Evolutionary conservation across 2,329 filamentous ascomycete species (phyloP), one percentile per base, ranked within the genome.

Genomic region (Alternaria ventricosa): DNA sequence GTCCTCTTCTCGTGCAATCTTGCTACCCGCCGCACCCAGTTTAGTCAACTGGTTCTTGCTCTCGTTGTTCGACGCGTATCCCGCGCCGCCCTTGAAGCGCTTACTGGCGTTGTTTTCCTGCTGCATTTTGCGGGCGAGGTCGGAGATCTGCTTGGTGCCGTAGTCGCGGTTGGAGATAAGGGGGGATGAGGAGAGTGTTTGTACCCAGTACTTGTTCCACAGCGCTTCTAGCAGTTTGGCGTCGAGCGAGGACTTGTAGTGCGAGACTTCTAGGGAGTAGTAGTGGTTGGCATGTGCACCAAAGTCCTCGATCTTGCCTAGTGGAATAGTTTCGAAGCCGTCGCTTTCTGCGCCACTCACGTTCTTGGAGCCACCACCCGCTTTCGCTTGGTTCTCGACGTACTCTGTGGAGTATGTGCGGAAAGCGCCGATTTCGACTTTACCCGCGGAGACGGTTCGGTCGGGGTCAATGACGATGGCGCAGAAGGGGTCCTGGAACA

Each of bases 201-300:
- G 92, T 33, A 97, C 94, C 96, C 94, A 97, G 85, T 99, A 99
- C 81, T 98, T 98, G 84, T 97, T 97, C 96, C 96, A 98, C 28
- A 99, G 85, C 55, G 93, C 87, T 75, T 96, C 93, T 6, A 99
- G 85, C 23, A 99, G 86, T 72, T 94, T 91, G 2, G 90, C 87
- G 81, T 99, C 96, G 27, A 99, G 89, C 0, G 92, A 91, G 67
- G 92, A 96, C 83, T 98, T 98, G 87, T 93, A 99, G 81, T 97
- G 93, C 30, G 93, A 93, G 13, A 98, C 92, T 65, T 96, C 92
- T 6, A 99, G 87, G 13, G 91, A 87, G 81, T 99, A 99, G 84
- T 99, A 99, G 59, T 92, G 89, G 78, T 88, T 92, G 13, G 92
- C 90, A 78, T 99, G 95, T 1, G 94, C 94, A 65, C 96, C 96